Percentiles rank a stretch among this genome's conserved stretches.
These are phyloP conservation scores for Aschersonia sp. DNA, from an alignment of 2,329 filamentous ascomycete genomes.

Conservation along the genomic window DNA sequence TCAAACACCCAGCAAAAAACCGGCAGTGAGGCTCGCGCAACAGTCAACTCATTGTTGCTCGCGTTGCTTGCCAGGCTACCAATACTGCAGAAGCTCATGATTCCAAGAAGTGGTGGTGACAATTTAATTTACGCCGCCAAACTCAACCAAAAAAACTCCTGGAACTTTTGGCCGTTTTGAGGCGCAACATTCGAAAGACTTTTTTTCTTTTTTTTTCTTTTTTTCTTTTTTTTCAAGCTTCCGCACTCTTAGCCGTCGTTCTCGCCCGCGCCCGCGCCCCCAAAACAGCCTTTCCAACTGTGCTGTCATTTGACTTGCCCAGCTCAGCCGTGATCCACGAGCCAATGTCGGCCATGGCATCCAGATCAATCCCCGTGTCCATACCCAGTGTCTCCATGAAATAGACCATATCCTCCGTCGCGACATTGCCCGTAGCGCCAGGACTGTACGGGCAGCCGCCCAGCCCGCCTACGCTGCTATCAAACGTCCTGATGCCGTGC, in stretches of 20 bases:
- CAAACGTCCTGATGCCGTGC: conserved; percentile 65
- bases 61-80: no score
- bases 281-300: conserved; percentile 50
- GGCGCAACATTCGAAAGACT: not conserved
- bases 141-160: no score
- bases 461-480: conserved; percentile 64
- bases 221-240: conserved; percentile 3
- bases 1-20: no score
- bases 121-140: no score
- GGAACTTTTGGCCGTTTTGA: no score
- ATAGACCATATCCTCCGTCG: conserved; percentile 74
- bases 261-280: conserved; percentile 29
- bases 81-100: no score
- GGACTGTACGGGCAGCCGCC: conserved; percentile 78
- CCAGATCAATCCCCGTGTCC: conserved; percentile 57
- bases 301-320: conserved; percentile 47
- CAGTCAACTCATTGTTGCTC: no score
- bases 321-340: conserved; percentile 55
- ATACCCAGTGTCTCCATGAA: conserved; percentile 61
- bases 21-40: no score
- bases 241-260: conserved; percentile 10
- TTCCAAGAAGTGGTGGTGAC: no score
- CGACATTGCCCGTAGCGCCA: conserved; percentile 74
- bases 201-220: not conserved
- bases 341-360: conserved; percentile 53